Base-by-base conservation (phyloP, 1,139 yeast genomes). In the Cylindricascospora bacillispora region DNA sequence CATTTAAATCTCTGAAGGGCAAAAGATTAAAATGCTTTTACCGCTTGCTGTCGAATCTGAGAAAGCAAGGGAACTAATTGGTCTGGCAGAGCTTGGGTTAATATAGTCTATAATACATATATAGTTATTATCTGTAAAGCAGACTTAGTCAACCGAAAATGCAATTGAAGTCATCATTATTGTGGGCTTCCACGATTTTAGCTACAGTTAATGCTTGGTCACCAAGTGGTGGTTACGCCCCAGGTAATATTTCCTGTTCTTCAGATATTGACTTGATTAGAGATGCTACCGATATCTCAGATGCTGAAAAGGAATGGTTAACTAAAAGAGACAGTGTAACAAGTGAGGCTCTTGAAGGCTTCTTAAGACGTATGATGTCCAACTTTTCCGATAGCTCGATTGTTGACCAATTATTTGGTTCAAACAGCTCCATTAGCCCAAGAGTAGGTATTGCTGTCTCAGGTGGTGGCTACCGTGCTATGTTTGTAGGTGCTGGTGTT, bases 391-490 rank as follows among this genome's bases (percentile, higher is more conserved):
- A 60, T 33, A 41, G 54, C 9, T 49, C 57, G 34, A 17, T 18
- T 15, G 31, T 13, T n/a, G 54, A 62, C 69, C 32, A 64, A 59
- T 33, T 41, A 16, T 35, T 41, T 30, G 24, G 30, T 20, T 24
- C 31, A 25, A 30, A 26, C 21, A 21, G 14, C 21, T 26, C 30
- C 18, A 13, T 25, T 18, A 34, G 38, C 7, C 52, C 52, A 19
- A 45, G 37, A 31, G 62, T 82, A 31, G 95, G 77, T 4, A 49
- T 82, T 12, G 83, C 93, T 2, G 78, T 81, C 50, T 73, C 86
- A 4, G 95, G 95, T 21, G 95, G 95, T 47, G 93, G 95, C 3
- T 83, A 80, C 56, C 67, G 95, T 34, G 93, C 95, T 26, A 80
- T 82, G 93, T 59, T 83, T 27, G 58, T 64, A 34, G 94, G 93